A percentile compares a stretch with the other conserved stretches of the same genome.
Evolutionary conservation across 495 filamentous ascomycete genomes (phyloP).

Genomic region (Paragyromitra xinjiangensis): DNA sequence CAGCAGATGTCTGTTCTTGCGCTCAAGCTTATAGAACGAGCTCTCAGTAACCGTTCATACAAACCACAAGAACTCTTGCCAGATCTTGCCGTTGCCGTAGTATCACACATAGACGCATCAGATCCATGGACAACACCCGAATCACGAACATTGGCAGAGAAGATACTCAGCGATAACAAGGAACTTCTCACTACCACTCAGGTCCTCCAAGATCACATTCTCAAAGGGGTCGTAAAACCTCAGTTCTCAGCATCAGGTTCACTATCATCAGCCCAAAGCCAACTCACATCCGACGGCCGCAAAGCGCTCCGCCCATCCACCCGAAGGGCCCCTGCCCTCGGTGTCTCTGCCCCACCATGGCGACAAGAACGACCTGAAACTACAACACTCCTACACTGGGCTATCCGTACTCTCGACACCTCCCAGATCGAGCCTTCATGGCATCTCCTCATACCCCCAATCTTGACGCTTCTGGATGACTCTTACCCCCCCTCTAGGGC

Average conservation of each 20-base stretch:
- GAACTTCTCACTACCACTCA: not conserved
- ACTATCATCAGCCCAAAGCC: constrained; percentile 25
- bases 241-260: constrained; percentile 32
- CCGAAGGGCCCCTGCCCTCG: constrained; percentile 18
- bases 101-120: constrained; percentile 27
- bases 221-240: constrained; percentile 33
- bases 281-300: constrained; percentile 39
- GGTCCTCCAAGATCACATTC: constrained; percentile 28
- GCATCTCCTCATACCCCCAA: constrained; percentile 82
- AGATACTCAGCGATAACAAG: constrained; percentile 8
- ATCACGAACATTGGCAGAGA: not conserved
- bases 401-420: constrained; percentile 7
- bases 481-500: constrained; percentile 65
- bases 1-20: constrained; percentile 24
- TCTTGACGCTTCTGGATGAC: constrained; percentile 83
- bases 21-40: constrained; percentile 7
- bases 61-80: not conserved
- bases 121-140: constrained; percentile 50
- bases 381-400: constrained; percentile 40
- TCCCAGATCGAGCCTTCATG: constrained; percentile 61
- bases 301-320: constrained; percentile 48
- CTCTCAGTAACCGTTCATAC: not conserved
- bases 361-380: constrained; percentile 22
- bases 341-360: constrained; percentile 34
- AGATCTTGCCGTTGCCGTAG: constrained; percentile 11